Evolutionary conservation across 305 asterid genomes (phyloP).

Genomic region (Solanum hybrid): DNA sequence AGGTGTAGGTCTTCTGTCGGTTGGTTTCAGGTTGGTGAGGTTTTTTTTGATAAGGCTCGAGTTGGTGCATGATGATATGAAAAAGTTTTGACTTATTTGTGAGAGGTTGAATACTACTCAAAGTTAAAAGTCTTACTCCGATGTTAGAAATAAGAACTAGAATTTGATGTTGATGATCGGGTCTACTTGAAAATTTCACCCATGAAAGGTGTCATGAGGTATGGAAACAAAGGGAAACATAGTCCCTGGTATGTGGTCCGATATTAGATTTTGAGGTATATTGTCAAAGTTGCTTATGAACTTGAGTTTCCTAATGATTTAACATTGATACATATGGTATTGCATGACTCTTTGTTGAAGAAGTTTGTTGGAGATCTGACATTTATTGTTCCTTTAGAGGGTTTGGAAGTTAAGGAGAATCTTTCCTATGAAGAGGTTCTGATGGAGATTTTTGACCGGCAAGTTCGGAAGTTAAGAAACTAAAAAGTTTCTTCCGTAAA

Average conservation of each 20-base stretch:
- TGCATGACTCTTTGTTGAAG: not conserved
- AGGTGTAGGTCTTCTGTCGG: not conserved
- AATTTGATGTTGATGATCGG: not conserved
- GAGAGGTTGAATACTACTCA: not conserved
- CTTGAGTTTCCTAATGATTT: not conserved
- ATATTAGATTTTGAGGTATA: not conserved
- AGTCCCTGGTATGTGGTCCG: not conserved
- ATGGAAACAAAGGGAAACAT: not conserved
- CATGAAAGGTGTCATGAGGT: not conserved
- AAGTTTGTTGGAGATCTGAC: not conserved
- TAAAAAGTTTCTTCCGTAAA: not conserved
- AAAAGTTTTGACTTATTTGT: not conserved
- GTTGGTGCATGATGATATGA: not conserved
- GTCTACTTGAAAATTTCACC: not conserved
- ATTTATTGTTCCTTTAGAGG: not conserved
- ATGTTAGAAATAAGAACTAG: not conserved
- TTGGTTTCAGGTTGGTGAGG: not conserved
- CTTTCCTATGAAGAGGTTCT: not conserved
- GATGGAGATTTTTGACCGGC: not conserved
- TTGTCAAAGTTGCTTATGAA: not conserved
- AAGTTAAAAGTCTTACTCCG: not conserved
- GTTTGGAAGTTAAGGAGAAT: not conserved
- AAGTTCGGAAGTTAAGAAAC: not conserved
- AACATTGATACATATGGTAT: no score
- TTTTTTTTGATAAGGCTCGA: not conserved